Base-by-base conservation (phyloP, 129 eudicot species). In the Pulicaria dysenterica region DNA sequence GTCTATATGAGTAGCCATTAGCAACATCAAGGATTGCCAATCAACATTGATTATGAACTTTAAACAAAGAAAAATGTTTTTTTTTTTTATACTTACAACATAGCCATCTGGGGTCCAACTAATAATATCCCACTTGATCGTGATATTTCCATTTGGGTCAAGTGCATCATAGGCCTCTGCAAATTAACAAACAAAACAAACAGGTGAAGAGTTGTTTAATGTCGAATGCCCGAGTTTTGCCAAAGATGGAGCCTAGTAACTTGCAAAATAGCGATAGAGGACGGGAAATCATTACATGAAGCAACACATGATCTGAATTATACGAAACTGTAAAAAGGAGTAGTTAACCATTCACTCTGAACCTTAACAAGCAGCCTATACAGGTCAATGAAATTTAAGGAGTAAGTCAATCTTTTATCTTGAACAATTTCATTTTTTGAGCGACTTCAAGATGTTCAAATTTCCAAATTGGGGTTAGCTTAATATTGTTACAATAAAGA, bases 101-200 rank as follows among this genome's bases (percentile, higher is more conserved):
- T 90, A 93, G 76, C 95, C 98, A 80, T 93, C 98, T 51, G 98
- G 91, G 34, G 98, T 90, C 96, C 96, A 93, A 65, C 77, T 79
- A 31, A 89, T 82, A 8, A 93, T 72, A 77, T 93, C 98, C 98
- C 98, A 93, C 69, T 93, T 93, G 70, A 93, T 80, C 8, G 96
- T 93, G 73, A 93, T 83, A 67, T 93, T 87, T 60, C 98, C 98
- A 74, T 80, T 89, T 31, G 98, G 96, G 61, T 92, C 95, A 45
- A 87, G 95, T 54, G 95, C 84, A 85, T 89, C 98, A 81, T 89
- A 90, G 6, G 98, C 98, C 71, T 87, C 98, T 89, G 98, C 36
- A 69, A 68, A 44, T 69, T 36, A 42, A 68, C 67, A 77, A 70
- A 34, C 11, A 67, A 10, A 76, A 15, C 5, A 6, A 72, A 34